Evolutionary conservation across 1,284 basidiomycete species (phyloP).

Genomic region (Cerrena zonata): DNA sequence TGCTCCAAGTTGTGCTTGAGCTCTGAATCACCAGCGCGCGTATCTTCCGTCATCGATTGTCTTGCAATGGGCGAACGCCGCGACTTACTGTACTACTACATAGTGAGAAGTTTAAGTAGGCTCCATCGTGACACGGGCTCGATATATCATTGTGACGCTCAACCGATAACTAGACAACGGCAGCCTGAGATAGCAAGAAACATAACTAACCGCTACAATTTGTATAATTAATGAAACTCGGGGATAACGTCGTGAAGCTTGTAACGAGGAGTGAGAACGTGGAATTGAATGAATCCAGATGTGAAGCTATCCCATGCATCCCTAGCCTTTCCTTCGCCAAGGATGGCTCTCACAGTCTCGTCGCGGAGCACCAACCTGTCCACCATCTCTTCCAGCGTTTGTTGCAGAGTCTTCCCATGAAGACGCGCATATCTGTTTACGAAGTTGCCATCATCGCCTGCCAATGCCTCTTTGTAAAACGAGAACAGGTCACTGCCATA

Average conservation of each 20-base stretch:
- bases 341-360: background rate
- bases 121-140: too few species aligned
- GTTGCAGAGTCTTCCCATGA: background rate
- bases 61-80: too few species aligned
- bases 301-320: constrained; percentile 1
- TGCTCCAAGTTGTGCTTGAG: too few species aligned
- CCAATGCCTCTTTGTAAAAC: constrained; percentile 4
- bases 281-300: constrained; percentile 1
- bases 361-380: background rate
- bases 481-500: constrained; percentile 2
- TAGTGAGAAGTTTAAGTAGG: too few species aligned
- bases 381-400: background rate
- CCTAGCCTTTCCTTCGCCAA: background rate
- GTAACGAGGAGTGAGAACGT: constrained; percentile 2
- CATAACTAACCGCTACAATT: too few species aligned
- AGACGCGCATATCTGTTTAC: background rate
- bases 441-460: background rate
- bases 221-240: background rate
- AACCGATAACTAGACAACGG: too few species aligned
- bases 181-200: too few species aligned
- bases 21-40: too few species aligned
- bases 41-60: too few species aligned
- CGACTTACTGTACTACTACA: too few species aligned
- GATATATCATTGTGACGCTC: too few species aligned
- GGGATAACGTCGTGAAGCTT: background rate